Base-by-base conservation (phyloP, 1,284 basidiomycete species). In the Ustilago vetiveriae region DNA sequence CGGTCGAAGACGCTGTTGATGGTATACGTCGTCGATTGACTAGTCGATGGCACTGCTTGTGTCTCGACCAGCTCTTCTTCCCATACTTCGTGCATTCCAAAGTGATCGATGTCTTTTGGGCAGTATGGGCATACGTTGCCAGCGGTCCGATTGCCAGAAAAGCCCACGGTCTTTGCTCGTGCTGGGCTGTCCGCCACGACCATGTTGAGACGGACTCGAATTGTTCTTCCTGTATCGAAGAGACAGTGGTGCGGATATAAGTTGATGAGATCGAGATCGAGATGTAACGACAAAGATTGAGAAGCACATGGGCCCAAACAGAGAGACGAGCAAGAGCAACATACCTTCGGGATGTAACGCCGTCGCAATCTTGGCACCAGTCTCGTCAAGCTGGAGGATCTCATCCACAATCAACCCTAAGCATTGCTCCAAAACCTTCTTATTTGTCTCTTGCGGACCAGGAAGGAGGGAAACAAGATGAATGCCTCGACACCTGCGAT, bases 131-230 rank as follows among this genome's bases (percentile, higher is more conserved):
- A 23, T 3, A 22, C 23, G 32, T 17, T 5, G 16, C n/a, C 30
- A 4, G 27, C 13, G 27, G n/a, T 14, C 44, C 22, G 14, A 33
- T 23, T n/a, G 8, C 22, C 21, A 16, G 19, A 13, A 9, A 36
- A 22, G 22, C 30, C 49, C 2, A 22, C 39, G 3, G 38, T 17
- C 32, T 51, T 51, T 3, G 22, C 21, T 19, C 50, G 3, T 3
- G 33, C 50, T 13, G 50, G 50, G 21, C 19, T 19, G 35, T 52
- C 33, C 13, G 41, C 30, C 6, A 44, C 19, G 32, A 52, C 16
- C 39, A 44, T 44, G 24, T 24, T n/a, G n/a, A 52, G 50, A 13
- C 22, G 7, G 3, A 21, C 40, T n/a, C 32, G 29, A 23, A 46
- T 22, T 16, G 35, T 46, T 4, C 44, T 14, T 32, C 44, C 44